Percentiles rank a stretch among this genome's conserved stretches.
Evolutionary conservation across 2,329 filamentous ascomycete species (phyloP).

Genomic region (Trichoderma afroharzianum): DNA sequence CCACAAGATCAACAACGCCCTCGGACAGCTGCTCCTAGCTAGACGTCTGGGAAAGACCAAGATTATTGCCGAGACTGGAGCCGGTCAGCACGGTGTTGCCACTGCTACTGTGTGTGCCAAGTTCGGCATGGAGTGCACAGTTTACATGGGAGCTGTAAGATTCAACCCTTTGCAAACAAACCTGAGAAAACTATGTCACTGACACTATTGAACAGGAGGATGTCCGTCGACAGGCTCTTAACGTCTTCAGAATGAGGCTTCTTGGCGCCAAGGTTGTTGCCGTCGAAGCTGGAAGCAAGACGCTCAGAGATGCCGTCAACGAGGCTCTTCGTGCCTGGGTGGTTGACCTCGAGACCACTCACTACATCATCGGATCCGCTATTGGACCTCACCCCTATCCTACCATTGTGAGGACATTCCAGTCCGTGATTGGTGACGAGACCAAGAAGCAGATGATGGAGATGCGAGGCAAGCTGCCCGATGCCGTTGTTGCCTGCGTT

Average conservation of each 20-base stretch:
- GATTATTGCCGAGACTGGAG: constrained; percentile 97
- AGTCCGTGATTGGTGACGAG: constrained; percentile 92
- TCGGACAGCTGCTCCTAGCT: constrained; percentile 88
- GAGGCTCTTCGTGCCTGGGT: constrained; percentile 95
- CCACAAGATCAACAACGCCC: constrained; percentile 99
- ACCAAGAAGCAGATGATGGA: constrained; percentile 88
- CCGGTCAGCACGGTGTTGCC: constrained; percentile 95
- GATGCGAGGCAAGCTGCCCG: constrained; percentile 82
- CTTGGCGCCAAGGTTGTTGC: constrained; percentile 90
- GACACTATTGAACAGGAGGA: constrained; percentile 60
- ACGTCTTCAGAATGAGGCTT: constrained; percentile 97
- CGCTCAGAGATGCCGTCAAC: constrained; percentile 85
- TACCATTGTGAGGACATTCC: constrained; percentile 95
- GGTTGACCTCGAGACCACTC: constrained; percentile 83
- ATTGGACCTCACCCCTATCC: constrained; percentile 98
- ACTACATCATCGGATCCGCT: constrained; percentile 97
- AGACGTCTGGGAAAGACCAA: constrained; percentile 85
- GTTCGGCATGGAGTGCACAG: constrained; percentile 95
- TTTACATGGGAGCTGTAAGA: constrained; percentile 86
- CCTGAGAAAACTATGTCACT: constrained; percentile 17
- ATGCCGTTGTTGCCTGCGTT: constrained; percentile 94
- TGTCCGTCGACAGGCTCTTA: constrained; percentile 90
- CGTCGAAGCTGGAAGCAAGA: constrained; percentile 84
- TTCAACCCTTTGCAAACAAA: background rate
- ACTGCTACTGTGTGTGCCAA: constrained; percentile 97